Conservation (phyloP, 768 basidiomycete species). For the Russula sp. region DNA sequence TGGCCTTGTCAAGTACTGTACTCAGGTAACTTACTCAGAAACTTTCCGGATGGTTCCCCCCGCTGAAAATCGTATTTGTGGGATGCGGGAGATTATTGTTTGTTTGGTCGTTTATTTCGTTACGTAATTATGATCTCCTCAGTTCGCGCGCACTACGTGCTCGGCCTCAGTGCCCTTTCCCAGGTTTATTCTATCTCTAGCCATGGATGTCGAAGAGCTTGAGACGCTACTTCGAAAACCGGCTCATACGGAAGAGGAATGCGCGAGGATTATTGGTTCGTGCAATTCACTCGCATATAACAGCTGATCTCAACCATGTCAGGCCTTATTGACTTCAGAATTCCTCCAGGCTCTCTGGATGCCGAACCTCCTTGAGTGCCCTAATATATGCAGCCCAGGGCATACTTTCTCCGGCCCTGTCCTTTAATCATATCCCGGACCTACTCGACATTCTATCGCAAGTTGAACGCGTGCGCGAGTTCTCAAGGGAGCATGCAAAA, state of each 20-base stretch:
- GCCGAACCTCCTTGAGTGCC: conserved; percentile 13
- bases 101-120: too few species aligned
- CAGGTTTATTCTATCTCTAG: background rate
- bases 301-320: conserved; percentile 6
- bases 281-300: background rate
- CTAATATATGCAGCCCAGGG: conserved; percentile 16
- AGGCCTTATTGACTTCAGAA: conserved; percentile 20
- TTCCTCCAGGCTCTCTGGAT: background rate
- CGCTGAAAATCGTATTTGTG: too few species aligned
- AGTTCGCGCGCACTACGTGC: too few species aligned
- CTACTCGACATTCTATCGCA: conserved; percentile 27
- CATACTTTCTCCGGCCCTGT: conserved; percentile 19
- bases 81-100: too few species aligned
- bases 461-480: conserved; percentile 25
- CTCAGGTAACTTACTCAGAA: too few species aligned
- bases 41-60: too few species aligned
- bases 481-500: conserved; percentile 23
- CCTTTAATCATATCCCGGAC: conserved; percentile 23
- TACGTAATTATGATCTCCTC: too few species aligned
- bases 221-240: conserved; percentile 17
- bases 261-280: conserved; percentile 16
- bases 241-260: conserved; percentile 19
- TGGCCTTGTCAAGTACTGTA: too few species aligned
- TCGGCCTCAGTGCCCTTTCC: background rate
- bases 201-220: conserved; percentile 20